Base-by-base conservation (phyloP, 371 early-diverging fungal genomes). In the Mortierella sp. region DNA sequence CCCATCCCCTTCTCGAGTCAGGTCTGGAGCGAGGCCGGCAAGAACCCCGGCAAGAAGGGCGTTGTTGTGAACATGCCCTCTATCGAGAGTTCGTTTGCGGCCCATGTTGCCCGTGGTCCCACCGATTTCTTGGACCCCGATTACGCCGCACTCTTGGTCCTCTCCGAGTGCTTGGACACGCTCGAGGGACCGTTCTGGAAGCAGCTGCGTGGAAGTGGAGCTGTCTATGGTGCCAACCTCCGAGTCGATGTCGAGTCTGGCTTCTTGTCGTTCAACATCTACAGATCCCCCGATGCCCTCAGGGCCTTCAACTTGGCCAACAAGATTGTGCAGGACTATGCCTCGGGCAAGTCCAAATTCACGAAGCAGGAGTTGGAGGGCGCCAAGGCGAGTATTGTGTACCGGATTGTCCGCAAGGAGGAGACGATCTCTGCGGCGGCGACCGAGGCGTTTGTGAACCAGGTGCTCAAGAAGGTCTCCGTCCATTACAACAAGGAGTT, bases 101-200 rank as follows among this genome's bases (percentile, higher is more conserved):
- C 86, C 2, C 91, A 91, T 66, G 71, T 85, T 22, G 86, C 88
- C 34, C 73, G 71, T 85, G 89, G 92, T 5, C 91, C 91, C 2
- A 85, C 68, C 24, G 52, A 75, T 9, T 92, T 89, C 68, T 79
- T 88, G 71, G 90, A 91, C 61, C 89, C 90, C 19, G 92, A 92
- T 63, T 87, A 91, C 63, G 89, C 91, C 13, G 88, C 92, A 22
- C 76, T 91, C 16, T 50, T 91, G 71, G 91, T 93, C 14, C 87
- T 92, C 85, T 88, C 87, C 68, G 93, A 93, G 71, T 71, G 91
- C 11, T 74, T 92, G 50, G 88, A 91, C 66, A 89, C 90, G 0
- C 90, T 90, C 79, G 92, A 93, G 75, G 92, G 92, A 19, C 87
- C 90, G 14, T 91, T 93, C 74, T 92, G 92, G 92, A 91, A 91